Evolutionary conservation across 2,329 filamentous ascomycete species (phyloP), one percentile per base, ranked within the genome.

Genomic region (Phoma sp.): DNA sequence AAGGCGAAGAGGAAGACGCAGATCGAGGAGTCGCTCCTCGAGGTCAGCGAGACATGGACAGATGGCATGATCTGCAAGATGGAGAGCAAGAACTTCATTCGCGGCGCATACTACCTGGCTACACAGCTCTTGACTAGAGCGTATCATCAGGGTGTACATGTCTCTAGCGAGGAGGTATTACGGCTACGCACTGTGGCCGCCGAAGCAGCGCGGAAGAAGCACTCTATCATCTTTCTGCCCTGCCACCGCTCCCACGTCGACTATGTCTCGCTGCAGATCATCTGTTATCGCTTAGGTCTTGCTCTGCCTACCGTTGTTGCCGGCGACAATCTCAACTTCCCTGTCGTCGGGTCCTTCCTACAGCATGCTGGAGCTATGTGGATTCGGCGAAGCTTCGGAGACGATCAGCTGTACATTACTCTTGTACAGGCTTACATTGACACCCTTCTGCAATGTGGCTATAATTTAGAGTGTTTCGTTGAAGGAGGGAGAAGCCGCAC

Each of bases 21-120:
- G 65, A 85, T 98, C 51, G 87, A 92, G 68, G 80, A 81, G 33
- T 88, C 88, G 53, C 79, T 99, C 40, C 82, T 86, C 49, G 87
- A 96, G 69, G 88, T 97, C 4, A 89, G 91, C 4, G 91, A 95
- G 60, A 87, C 89, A 61, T 88, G 95, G 83, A 91, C 92, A 23
- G 91, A 96, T 70, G 86, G 89, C 59, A 98, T 99, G 95, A 97
- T 99, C 58, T 98, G 93, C 83, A 99, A 99, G 77, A 93, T 98
- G 83, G 95, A 99, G 76, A 96, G 89, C 80, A 96, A 93, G 72
- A 80, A 85, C 2, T 98, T 98, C 70, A 96, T 99, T 64, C 82
- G 95, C 43, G 86, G 91, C 23, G 93, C 95, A 41, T 98, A 98
- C 73, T 99, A 97, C 72, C 71, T 96, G 35, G 82, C 82, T 42